Conservation (phyloP, 805 yeast genomes). For the Hanseniaspora valbyensis region DNA sequence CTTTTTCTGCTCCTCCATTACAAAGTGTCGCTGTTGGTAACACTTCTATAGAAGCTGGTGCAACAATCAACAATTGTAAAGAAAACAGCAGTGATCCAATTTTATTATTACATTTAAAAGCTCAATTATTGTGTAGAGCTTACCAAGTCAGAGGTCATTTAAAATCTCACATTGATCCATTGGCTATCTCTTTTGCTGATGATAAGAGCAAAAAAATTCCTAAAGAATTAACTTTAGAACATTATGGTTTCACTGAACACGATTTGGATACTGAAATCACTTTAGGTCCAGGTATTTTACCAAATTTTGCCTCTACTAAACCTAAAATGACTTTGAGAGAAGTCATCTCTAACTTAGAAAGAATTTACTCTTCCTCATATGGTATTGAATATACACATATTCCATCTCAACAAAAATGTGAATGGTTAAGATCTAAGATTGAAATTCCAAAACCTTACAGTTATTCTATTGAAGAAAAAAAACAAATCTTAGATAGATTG, state of each 20-base stretch:
- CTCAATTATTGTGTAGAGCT: constrained; percentile 92
- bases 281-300: constrained; percentile 94
- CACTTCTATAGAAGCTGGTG: constrained; percentile 20
- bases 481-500: constrained; percentile 90
- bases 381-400: constrained; percentile 96
- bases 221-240: constrained; percentile 79
- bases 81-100: constrained; percentile 35
- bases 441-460: constrained; percentile 84
- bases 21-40: constrained; percentile 18
- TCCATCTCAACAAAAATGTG: constrained; percentile 89
- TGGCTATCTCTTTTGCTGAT: constrained; percentile 77
- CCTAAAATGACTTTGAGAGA: constrained; percentile 62
- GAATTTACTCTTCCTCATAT: constrained; percentile 73
- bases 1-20: constrained; percentile 88
- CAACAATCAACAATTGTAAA: constrained; percentile 29
- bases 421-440: constrained; percentile 94
- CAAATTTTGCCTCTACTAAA: constrained; percentile 66
- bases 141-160: constrained; percentile 98
- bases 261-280: constrained; percentile 77
- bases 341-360: constrained; percentile 66
- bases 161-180: constrained; percentile 92
- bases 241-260: constrained; percentile 80
- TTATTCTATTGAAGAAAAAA: constrained; percentile 77
- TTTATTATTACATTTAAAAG: constrained; percentile 80
- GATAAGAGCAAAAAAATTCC: constrained; percentile 47